A percentile compares a stretch with the other conserved stretches of the same genome.
These are phyloP conservation scores for Magnolia kwangsiensis DNA, from an alignment of 164 flowering plant species.

Conservation along the genomic window DNA sequence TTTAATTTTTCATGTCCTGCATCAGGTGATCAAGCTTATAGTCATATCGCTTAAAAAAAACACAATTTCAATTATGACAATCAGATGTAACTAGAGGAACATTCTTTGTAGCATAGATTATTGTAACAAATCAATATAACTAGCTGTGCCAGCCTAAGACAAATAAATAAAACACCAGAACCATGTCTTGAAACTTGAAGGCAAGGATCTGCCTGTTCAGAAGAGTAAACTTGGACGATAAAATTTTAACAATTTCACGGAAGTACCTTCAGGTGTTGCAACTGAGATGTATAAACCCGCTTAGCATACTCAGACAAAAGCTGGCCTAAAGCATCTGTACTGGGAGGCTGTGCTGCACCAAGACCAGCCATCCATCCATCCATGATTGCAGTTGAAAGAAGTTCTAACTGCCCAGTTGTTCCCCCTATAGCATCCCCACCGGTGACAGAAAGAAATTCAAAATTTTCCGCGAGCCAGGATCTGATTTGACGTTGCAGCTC, in stretches of 20 bases:
- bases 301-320: conserved; percentile 88
- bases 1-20: too few species aligned
- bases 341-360: conserved; percentile 86
- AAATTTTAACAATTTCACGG: not conserved
- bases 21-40: too few species aligned
- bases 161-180: too few species aligned
- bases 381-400: conserved; percentile 97
- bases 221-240: not conserved
- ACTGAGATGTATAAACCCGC: conserved; percentile 83
- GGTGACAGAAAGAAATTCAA: conserved; percentile 87
- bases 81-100: too few species aligned
- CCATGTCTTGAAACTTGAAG: not conserved
- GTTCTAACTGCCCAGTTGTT: conserved; percentile 81
- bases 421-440: conserved; percentile 78
- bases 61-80: too few species aligned
- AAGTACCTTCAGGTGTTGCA: conserved; percentile 90
- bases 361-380: conserved; percentile 99
- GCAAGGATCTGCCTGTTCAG: not conserved
- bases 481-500: conserved; percentile 96
- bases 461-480: conserved; percentile 95
- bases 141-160: too few species aligned
- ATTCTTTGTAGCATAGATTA: too few species aligned
- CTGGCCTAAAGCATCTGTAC: conserved; percentile 95
- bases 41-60: too few species aligned
- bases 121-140: too few species aligned